Base-by-base conservation (phyloP, 202 grass and related monocot genomes). In the Panicum hallii region DNA sequence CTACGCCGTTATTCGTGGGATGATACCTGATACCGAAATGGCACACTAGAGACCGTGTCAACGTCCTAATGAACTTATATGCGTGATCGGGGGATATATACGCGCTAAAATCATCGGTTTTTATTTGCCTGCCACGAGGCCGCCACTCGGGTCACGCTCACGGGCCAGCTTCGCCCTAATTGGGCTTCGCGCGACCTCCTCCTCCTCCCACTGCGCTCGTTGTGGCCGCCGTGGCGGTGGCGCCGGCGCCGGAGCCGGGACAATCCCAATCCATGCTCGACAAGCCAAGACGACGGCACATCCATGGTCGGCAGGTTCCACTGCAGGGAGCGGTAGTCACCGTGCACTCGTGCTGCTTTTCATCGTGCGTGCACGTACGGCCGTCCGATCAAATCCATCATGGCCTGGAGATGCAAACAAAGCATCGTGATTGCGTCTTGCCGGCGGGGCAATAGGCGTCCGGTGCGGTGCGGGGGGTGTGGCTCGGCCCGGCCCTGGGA, bases 261-360 rank as follows among this genome's bases (percentile, higher is more conserved):
- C n/a, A n/a, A n/a, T n/a, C 2, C 11, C 46, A 14, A 52, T 5
- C 53, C 19, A 57, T n/a, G 19, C 22, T 28, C 57, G 22, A 12
- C 28, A 28, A 61, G 4, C 57, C 22, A 61, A 61, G 57, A n/a
- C 56, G 3, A 61, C 36, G 36, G 3, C 36, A 38, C 57, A 28
- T 61, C 57, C 57, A 61, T 28, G 57, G 58, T 62, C 58, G 58
- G 58, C 58, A 62, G 58, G 11, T 62, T 62, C 58, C 58, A 26
- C 58, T 62, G 58, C 58, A 62, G 56, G 58, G 13, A 62, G 58
- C 22, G 30, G 11, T 1, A 62, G 11, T 1, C 23, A 28, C 57
- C 57, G 12, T 61, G 4, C 10, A 7, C 50, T 23, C 20, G 23
- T 26, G 26, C 26, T 26, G 26, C 26, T 26, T 26, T 26, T 26